phyloP scores from a whole-genome alignment of 2,329 filamentous ascomycete genomes.

The Eurotiales sp. region DNA sequence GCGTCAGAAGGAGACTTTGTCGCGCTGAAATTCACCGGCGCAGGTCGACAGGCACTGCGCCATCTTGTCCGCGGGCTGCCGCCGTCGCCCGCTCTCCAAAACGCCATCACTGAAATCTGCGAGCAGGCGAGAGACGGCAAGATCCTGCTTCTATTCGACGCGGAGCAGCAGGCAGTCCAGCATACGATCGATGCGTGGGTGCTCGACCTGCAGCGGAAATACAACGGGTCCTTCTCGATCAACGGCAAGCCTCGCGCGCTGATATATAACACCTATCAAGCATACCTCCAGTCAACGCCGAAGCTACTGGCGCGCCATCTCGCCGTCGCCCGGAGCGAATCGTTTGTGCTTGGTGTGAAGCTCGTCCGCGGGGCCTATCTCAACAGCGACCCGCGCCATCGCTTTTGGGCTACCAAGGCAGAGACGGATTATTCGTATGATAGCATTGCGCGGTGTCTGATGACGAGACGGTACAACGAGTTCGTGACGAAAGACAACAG shows the following conservation, averaged over 20 bases:
- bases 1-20: conserved; percentile 56
- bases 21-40: conserved; percentile 74
- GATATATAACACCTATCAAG: conserved; percentile 75
- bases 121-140: conserved; percentile 64
- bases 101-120: conserved; percentile 72
- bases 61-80: conserved; percentile 60
- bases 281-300: conserved; percentile 65
- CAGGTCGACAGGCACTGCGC: conserved; percentile 70
- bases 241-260: conserved; percentile 50
- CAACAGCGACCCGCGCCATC: conserved; percentile 62
- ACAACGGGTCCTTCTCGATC: conserved; percentile 55
- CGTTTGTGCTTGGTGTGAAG: conserved; percentile 68
- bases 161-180: conserved; percentile 76
- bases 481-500: conserved; percentile 40
- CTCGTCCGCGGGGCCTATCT: conserved; percentile 72
- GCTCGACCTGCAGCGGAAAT: conserved; percentile 66
- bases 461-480: conserved; percentile 57
- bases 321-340: conserved; percentile 53
- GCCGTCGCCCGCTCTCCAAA: conserved; percentile 60
- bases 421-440: conserved; percentile 71
- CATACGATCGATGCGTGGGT: conserved; percentile 79
- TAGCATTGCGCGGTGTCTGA: conserved; percentile 61
- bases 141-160: conserved; percentile 74
- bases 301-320: conserved; percentile 59
- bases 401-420: conserved; percentile 67